Base-by-base conservation (phyloP, 1,284 basidiomycete genomes). In the Apiotrichum gamsii region DNA sequence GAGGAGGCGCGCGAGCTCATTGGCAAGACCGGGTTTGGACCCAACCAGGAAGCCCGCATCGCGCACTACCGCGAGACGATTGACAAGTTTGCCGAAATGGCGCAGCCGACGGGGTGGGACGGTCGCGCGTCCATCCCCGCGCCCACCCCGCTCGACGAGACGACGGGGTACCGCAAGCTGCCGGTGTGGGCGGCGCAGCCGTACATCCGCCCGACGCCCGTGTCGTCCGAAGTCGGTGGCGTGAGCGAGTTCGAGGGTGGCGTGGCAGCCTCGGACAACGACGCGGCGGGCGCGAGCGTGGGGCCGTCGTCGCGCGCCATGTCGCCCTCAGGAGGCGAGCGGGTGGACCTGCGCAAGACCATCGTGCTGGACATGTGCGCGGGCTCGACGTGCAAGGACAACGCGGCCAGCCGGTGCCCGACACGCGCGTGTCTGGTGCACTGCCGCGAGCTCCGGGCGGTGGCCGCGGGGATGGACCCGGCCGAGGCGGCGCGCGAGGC, bases 101-200 rank as follows among this genome's bases (percentile, higher is more conserved):
- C 81, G 77, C 73, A 40, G 70, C 58, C 49, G 62, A 72, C 37
- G 69, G 54, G 56, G 11, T n/a, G n/a, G n/a, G n/a, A n/a, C n/a
- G n/a, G n/a, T n/a, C n/a, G n/a, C n/a, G n/a, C n/a, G n/a, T n/a
- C n/a, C n/a, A n/a, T n/a, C n/a, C 54, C 57, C 13, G 45, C 59
- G 6, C 56, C 69, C 32, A 49, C 61, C 0, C 58, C 67, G 11
- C 55, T 65, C 20, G 54, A 66, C 38, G 8, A 6, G 8, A 58
- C 63, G 3, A 33, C 32, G 4, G 69, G 74, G 0, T 72, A 72
- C 34, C 76, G 77, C 39, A 66, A 80, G 1, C 76, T 91, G 18
- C 90, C 90, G 0, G 81, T 84, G 58, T 93, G 87, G 86, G 75
- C 87, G 11, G 81, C 83, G 9, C 90, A 95, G 67, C 90, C 90